Evolutionary conservation across 495 filamentous ascomycete species (phyloP).

Genomic region (Gamarada debralockiae): DNA sequence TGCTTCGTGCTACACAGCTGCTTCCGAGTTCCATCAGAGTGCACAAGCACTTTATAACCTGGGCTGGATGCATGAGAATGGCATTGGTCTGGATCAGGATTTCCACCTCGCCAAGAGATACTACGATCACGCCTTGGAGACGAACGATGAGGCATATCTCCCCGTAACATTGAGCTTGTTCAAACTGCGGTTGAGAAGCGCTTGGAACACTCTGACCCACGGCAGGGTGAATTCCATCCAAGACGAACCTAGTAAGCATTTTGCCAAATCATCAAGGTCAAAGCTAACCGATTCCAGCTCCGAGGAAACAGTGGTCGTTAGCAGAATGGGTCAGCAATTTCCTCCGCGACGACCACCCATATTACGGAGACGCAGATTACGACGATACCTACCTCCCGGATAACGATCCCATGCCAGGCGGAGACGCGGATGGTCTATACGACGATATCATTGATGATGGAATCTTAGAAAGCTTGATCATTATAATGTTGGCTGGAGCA

Average conservation of each 20-base stretch:
- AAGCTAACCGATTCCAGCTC: slow-evolving; percentile 39
- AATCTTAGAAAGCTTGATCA: slow-evolving; percentile 79
- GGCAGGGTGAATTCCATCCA: slow-evolving; percentile 87
- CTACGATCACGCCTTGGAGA: slow-evolving; percentile 88
- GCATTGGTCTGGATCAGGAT: slow-evolving; percentile 87
- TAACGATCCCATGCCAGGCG: slow-evolving; percentile 52
- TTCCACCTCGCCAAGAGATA: slow-evolving; percentile 96
- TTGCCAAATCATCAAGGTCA: not conserved
- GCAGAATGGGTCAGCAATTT: slow-evolving; percentile 83
- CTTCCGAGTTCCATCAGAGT: slow-evolving; percentile 84
- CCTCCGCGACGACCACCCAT: slow-evolving; percentile 65
- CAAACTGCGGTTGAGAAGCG: slow-evolving; percentile 79
- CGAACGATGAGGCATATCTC: slow-evolving; percentile 90
- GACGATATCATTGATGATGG: slow-evolving; percentile 72
- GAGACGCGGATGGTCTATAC: slow-evolving; percentile 55
- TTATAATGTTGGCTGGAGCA: slow-evolving; percentile 69
- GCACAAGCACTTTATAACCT: slow-evolving; percentile 97
- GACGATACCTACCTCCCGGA: slow-evolving; percentile 49
- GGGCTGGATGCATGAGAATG: slow-evolving; percentile 99
- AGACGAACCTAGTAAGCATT: slow-evolving; percentile 72
- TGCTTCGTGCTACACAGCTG: slow-evolving; percentile 85
- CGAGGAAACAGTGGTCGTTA: slow-evolving; percentile 68
- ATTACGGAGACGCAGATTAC: slow-evolving; percentile 55
- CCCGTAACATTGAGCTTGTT: slow-evolving; percentile 85
- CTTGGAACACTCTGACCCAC: slow-evolving; percentile 90